phyloP scores from a whole-genome alignment of 2,329 filamentous ascomycete genomes.

The Nemania diffusa region DNA sequence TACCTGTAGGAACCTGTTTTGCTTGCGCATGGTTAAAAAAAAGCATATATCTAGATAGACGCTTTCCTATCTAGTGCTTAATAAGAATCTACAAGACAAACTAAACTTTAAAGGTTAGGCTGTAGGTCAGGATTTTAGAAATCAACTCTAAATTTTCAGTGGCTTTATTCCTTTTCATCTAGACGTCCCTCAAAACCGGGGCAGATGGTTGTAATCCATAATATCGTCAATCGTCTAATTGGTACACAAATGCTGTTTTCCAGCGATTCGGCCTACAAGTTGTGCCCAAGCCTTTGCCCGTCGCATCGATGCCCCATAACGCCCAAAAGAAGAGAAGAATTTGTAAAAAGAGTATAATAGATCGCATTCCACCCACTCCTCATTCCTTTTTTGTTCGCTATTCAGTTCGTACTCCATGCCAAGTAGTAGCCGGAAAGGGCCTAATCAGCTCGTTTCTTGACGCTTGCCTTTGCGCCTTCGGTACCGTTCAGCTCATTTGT shows the following conservation, averaged over 20 bases:
- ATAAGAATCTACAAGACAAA: not conserved
- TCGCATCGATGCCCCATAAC: slow-evolving; percentile 37
- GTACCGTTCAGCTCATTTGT: slow-evolving; percentile 43
- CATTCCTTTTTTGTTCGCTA: not conserved
- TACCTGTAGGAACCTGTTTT: not conserved
- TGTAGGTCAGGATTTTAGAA: not conserved
- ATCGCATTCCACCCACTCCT: slow-evolving; percentile 9
- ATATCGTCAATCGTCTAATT: slow-evolving; percentile 36
- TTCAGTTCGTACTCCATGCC: slow-evolving; percentile 21
- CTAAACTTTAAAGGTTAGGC: not conserved
- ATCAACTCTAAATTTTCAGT: not conserved
- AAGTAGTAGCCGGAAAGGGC: not conserved
- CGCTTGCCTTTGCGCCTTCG: slow-evolving; percentile 40
- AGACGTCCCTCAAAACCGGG: not conserved
- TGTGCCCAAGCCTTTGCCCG: slow-evolving; percentile 22
- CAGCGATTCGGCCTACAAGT: slow-evolving; percentile 16
- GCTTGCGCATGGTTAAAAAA: not conserved
- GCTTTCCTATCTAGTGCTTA: too few species aligned
- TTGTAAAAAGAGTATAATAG: slow-evolving; percentile 36
- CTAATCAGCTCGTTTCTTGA: slow-evolving; percentile 52
- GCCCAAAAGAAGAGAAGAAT: slow-evolving; percentile 37
- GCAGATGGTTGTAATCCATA: slow-evolving; percentile 15
- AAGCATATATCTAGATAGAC: not conserved
- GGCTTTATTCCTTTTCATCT: slow-evolving; percentile 5
- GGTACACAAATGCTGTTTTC: slow-evolving; percentile 29